Evolutionary conservation across 768 basidiomycete genomes (phyloP), one percentile per base, ranked within the genome.

Genomic region (Panellus pusillus): DNA sequence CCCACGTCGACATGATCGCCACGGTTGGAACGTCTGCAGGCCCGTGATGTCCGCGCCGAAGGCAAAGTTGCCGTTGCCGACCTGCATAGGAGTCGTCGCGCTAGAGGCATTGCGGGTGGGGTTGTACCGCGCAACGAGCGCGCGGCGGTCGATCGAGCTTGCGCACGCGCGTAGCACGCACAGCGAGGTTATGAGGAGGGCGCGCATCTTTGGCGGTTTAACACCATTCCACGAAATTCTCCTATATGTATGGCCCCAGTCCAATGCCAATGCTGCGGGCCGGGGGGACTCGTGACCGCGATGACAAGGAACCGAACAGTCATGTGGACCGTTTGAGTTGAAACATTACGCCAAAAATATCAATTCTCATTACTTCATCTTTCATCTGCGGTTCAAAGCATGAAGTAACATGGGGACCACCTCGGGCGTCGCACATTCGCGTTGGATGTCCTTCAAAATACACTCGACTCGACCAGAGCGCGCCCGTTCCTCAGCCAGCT

Each of bases 51-150:
- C 82, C 8, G 78, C 76, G 18, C 79, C 80, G 56, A 84, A 83
- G 15, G 80, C 81, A 55, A 84, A 82, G 64, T 82, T 79, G 14
- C 82, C 81, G 63, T 83, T 84, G 13, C 82, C 82, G 45, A 82
- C 71, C 65, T 82, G 82, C 72, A 83, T 75, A 6, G 81, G 81
- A 12, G 80, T 82, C 31, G 66, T 68, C 19, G 61, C 43, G 60
- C 68, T 75, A 9, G 79, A 79, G 8, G 75, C 74, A 65, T 72
- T 76, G 13, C 80, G 75, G 6, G 66, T 68, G 2, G 81, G 81
- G 65, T 80, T 81, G 70, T 76, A 82, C 14, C 71, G 68, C 11
- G 72, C 65, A 27, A 83, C 79, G 47, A 84, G 51, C 9, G 72
- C 59, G 24, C 70, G 70, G 9, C 81, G 75, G 64, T 77, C 66